Evolutionary conservation across 768 basidiomycete genomes (phyloP).

Genomic region (Tricholoma matsutake): DNA sequence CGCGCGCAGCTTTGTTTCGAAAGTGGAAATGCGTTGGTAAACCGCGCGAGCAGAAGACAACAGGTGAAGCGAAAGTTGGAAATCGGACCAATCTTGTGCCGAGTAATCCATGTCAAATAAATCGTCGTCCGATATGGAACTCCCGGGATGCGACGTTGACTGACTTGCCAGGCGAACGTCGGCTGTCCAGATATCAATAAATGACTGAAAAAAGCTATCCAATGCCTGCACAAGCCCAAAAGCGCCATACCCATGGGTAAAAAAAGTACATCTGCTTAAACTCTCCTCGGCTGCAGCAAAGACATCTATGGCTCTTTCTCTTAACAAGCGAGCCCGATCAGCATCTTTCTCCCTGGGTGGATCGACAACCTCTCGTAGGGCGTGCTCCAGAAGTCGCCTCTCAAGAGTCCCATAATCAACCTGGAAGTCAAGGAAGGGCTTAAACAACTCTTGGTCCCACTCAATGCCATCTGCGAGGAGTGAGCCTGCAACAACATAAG

Average conservation of each 20-base stretch:
- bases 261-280: slow-evolving; percentile 63
- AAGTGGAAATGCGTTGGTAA: slow-evolving; percentile 59
- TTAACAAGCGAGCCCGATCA: slow-evolving; percentile 61
- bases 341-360: slow-evolving; percentile 37
- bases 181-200: slow-evolving; percentile 63
- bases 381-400: slow-evolving; percentile 59
- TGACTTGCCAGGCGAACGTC: slow-evolving; percentile 42
- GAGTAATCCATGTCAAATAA: slow-evolving; percentile 84
- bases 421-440: slow-evolving; percentile 92
- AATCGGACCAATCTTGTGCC: slow-evolving; percentile 82
- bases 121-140: slow-evolving; percentile 48
- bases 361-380: slow-evolving; percentile 47
- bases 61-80: slow-evolving; percentile 80
- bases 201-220: slow-evolving; percentile 67
- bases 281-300: slow-evolving; percentile 81
- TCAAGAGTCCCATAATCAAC: slow-evolving; percentile 81
- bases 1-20: slow-evolving; percentile 68
- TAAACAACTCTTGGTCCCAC: slow-evolving; percentile 93
- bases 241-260: slow-evolving; percentile 90
- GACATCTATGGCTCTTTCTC: slow-evolving; percentile 73
- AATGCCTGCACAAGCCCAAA: slow-evolving; percentile 70
- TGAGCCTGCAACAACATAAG: slow-evolving; percentile 18
- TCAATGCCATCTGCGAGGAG: slow-evolving; percentile 41
- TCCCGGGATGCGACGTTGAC: slow-evolving; percentile 25
- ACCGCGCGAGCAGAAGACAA: slow-evolving; percentile 78